Evolutionary conservation across 202 grass and related monocot species (phyloP).

Genomic region (Alloteropsis angusta): DNA sequence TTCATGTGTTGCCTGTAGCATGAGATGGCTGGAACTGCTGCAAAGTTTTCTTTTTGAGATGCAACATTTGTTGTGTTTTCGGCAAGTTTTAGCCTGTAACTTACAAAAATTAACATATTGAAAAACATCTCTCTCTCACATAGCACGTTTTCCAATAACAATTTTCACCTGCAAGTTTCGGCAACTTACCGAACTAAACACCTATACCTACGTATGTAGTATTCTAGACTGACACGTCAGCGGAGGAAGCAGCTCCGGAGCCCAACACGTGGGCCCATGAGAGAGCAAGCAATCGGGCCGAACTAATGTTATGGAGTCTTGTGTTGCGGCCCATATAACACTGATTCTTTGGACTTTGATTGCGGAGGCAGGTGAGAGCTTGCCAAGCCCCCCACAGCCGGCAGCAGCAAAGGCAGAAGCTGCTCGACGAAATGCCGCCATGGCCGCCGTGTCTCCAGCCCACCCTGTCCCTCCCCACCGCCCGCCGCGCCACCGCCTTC

Average conservation of each 20-base stretch:
- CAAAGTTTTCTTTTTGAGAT: background rate
- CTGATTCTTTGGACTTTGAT: background rate
- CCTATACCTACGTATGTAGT: no score
- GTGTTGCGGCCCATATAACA: background rate
- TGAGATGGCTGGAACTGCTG: background rate
- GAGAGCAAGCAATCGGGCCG: no score
- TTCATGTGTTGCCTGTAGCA: background rate
- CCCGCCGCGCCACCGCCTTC: slow-evolving; percentile 6
- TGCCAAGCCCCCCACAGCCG: background rate
- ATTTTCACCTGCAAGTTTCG: no score
- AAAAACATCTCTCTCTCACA: no score
- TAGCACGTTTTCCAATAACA: no score
- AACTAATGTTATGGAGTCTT: background rate
- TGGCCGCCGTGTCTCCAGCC: slow-evolving; percentile 29
- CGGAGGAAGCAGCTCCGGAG: background rate
- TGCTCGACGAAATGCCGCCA: slow-evolving; percentile 34
- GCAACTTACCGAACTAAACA: no score
- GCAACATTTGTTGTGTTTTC: no score
- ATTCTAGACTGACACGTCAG: no score
- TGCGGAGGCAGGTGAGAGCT: background rate
- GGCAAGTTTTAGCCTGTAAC: no score
- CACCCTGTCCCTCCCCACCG: slow-evolving; percentile 6
- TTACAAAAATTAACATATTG: no score
- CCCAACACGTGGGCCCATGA: background rate
- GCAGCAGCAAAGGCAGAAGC: background rate